Evolutionary conservation across 208 protist species (phyloP).

Genomic region (Leishmania amazonensis): DNA sequence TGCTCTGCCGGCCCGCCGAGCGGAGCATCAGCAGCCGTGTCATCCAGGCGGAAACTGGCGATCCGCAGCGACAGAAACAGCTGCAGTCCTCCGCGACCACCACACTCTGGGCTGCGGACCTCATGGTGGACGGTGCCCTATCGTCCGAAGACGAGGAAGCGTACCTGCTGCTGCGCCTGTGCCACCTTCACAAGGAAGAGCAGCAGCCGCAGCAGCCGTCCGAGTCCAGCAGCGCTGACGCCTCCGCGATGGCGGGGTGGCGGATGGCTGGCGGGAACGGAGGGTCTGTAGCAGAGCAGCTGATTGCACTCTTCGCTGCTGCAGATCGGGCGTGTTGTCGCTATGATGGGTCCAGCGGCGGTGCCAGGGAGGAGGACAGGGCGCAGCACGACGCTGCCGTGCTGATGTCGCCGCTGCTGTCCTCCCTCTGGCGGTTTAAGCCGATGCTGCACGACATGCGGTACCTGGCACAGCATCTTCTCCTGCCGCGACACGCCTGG

Average conservation of each 20-base stretch:
- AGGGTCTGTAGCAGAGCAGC: conserved; percentile 32
- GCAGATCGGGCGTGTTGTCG: neutral
- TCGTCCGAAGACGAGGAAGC: conserved; percentile 31
- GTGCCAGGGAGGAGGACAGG: neutral
- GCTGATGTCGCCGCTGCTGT: conserved; percentile 33
- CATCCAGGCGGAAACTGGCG: neutral
- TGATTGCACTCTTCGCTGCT: conserved; percentile 36
- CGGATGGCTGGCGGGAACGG: neutral
- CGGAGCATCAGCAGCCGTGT: neutral
- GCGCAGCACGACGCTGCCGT: neutral
- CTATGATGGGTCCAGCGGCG: neutral
- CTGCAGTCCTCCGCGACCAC: neutral
- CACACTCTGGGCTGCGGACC: neutral
- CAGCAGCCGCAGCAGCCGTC: neutral
- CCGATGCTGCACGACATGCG: conserved; percentile 58
- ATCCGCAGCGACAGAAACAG: neutral
- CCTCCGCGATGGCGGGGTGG: neutral
- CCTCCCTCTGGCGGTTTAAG: conserved; percentile 42
- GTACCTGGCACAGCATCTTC: conserved; percentile 44
- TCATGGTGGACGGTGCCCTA: neutral
- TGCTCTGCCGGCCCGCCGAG: conserved; percentile 27
- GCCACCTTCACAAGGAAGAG: conserved; percentile 6
- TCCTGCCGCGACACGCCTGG: conserved; percentile 57
- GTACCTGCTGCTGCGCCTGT: conserved; percentile 27
- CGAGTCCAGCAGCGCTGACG: neutral